A percentile compares a stretch with the other conserved stretches of the same genome.
These are phyloP conservation scores for Helotiales sp. DNA, from an alignment of 2,329 filamentous ascomycete genomes.

Conservation along the genomic window DNA sequence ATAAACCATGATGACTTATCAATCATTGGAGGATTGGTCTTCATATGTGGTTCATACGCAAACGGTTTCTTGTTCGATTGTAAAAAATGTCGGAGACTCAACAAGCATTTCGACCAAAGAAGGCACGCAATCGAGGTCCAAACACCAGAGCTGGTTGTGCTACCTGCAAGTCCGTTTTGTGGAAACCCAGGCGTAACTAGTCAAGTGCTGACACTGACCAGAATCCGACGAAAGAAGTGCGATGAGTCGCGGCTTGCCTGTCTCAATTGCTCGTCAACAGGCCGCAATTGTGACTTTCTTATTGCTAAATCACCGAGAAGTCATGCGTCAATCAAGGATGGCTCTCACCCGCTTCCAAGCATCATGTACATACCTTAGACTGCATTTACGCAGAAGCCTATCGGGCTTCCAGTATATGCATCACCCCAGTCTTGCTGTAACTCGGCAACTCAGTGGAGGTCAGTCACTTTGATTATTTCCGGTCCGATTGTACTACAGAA, in stretches of 20 bases:
- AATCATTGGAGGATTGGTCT: no score
- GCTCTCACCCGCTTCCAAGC: background rate
- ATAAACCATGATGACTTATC: no score
- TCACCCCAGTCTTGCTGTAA: background rate
- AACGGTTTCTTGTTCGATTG: no score
- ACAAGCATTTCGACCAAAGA: conserved; percentile 35
- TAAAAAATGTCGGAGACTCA: conserved; percentile 21
- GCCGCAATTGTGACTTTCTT: conserved; percentile 18
- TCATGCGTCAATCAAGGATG: background rate
- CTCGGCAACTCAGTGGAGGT: background rate
- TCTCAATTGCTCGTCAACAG: conserved; percentile 16
- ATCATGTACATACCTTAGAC: background rate
- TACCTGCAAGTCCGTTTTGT: conserved; percentile 6
- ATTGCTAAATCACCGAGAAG: background rate
- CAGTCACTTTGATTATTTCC: conserved; percentile 16
- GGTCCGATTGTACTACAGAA: background rate
- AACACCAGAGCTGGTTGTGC: conserved; percentile 8
- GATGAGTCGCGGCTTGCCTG: conserved; percentile 20
- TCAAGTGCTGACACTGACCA: background rate
- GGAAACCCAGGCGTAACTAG: background rate
- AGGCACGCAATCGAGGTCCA: conserved; percentile 19
- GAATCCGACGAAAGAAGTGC: conserved; percentile 21
- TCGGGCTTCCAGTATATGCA: background rate
- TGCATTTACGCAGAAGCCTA: background rate
- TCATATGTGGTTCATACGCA: no score